Evolutionary conservation across 768 basidiomycete genomes (phyloP).

Genomic region (Cystofilobasidium capitatum): DNA sequence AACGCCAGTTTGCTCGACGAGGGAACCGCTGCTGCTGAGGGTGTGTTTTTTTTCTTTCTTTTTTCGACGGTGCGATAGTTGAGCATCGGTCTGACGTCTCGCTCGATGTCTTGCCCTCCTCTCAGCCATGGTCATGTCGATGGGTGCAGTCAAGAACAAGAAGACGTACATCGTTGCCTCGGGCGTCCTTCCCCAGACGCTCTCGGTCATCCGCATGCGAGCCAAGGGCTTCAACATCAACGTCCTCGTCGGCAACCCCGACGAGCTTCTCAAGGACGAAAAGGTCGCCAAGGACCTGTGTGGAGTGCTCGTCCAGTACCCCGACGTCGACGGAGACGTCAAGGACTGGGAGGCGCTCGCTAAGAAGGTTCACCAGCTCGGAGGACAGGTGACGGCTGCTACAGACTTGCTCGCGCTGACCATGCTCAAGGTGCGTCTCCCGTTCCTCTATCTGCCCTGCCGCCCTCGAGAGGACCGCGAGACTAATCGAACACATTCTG

Average conservation of each 20-base stretch:
- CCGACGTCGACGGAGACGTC: constrained; percentile 70
- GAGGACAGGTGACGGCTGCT: constrained; percentile 75
- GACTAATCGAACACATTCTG: background rate
- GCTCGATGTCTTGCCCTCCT: background rate
- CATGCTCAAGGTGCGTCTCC: constrained; percentile 51
- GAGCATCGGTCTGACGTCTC: background rate
- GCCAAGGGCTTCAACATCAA: constrained; percentile 90
- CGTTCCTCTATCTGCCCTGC: background rate
- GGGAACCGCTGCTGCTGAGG: constrained; percentile 34
- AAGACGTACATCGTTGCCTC: constrained; percentile 74
- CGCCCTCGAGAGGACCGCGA: background rate
- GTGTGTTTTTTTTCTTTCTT: background rate
- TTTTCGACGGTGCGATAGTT: background rate
- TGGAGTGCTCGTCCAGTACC: constrained; percentile 82
- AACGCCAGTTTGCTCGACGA: constrained; percentile 94
- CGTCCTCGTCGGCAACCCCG: constrained; percentile 58
- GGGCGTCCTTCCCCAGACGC: constrained; percentile 72
- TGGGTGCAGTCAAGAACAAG: constrained; percentile 60
- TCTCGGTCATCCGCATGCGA: constrained; percentile 78
- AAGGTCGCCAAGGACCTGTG: constrained; percentile 53
- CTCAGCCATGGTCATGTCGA: constrained; percentile 90
- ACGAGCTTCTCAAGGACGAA: constrained; percentile 31
- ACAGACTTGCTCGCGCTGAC: constrained; percentile 89
- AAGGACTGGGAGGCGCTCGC: constrained; percentile 62
- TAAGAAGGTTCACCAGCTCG: constrained; percentile 56